These are phyloP conservation scores for Parasarocladium wereldwijsianum DNA, from an alignment of 2,329 filamentous ascomycete species.

Conservation along the genomic window DNA sequence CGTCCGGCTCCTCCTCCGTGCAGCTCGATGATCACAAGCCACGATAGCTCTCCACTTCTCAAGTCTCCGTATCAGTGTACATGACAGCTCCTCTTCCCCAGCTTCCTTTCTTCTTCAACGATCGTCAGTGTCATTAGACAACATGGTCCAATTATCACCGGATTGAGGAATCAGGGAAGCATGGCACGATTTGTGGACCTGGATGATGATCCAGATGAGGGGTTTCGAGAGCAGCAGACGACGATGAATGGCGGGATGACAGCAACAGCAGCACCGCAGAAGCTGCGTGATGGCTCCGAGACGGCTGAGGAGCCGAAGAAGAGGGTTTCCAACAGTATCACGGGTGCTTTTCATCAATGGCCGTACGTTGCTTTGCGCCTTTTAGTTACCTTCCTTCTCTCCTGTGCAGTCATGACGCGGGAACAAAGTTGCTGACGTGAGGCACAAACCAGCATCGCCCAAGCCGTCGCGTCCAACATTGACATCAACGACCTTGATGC, in stretches of 20 bases:
- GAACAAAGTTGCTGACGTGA: not conserved
- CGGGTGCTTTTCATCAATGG: slow-evolving; percentile 20
- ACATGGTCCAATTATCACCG: too few species aligned
- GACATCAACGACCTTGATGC: slow-evolving; percentile 80
- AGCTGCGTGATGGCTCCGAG: not conserved
- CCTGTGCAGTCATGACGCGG: not conserved
- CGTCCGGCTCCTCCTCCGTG: too few species aligned
- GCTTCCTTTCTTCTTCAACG: too few species aligned
- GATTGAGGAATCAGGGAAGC: too few species aligned
- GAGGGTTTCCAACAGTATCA: slow-evolving; percentile 11
- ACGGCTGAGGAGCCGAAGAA: slow-evolving; percentile 4
- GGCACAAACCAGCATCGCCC: slow-evolving; percentile 49
- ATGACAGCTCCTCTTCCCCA: too few species aligned
- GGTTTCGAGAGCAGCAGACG: not conserved
- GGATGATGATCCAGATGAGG: slow-evolving; percentile 5
- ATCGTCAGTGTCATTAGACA: too few species aligned
- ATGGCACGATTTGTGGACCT: slow-evolving; percentile 7
- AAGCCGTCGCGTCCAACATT: slow-evolving; percentile 59
- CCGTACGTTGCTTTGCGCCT: slow-evolving; percentile 14
- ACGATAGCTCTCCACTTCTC: too few species aligned
- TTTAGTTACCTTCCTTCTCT: not conserved
- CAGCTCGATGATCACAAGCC: too few species aligned
- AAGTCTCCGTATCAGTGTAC: too few species aligned
- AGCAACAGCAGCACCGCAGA: slow-evolving; percentile 1
- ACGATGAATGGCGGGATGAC: too few species aligned